phyloP scores from a whole-genome alignment of 345 rosid species.

The Aquilaria yunnanensis region DNA sequence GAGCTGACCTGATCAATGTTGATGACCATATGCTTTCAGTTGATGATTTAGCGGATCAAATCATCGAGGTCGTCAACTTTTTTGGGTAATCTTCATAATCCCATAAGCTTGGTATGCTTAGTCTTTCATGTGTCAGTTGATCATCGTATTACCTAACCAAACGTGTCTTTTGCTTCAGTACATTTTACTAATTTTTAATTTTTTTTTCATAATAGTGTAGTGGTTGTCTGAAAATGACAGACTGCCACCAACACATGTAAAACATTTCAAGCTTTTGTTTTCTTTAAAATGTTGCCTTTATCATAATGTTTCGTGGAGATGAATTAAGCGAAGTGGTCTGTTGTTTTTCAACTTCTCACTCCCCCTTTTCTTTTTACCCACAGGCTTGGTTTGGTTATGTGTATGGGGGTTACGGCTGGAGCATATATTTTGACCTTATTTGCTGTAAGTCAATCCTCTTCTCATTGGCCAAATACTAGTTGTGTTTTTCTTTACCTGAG shows the following conservation, averaged over 20 bases:
- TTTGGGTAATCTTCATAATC: slow-evolving; percentile 55
- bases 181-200: not conserved
- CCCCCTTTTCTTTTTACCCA: slow-evolving; percentile 19
- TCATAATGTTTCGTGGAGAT: slow-evolving; percentile 2
- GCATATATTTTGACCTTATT: slow-evolving; percentile 89
- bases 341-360: not conserved
- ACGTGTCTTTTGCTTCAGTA: slow-evolving; percentile 10
- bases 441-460: slow-evolving; percentile 57
- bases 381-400: slow-evolving; percentile 96
- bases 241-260: slow-evolving; percentile 1
- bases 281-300: slow-evolving; percentile 3
- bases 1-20: slow-evolving; percentile 57
- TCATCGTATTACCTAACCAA: slow-evolving; percentile 1
- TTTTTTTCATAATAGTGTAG: slow-evolving; percentile 9
- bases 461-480: not conserved
- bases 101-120: slow-evolving; percentile 2
- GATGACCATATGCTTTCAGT: slow-evolving; percentile 65
- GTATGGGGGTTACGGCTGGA: slow-evolving; percentile 98
- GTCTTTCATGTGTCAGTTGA: slow-evolving; percentile 3
- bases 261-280: slow-evolving; percentile 9
- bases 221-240: slow-evolving; percentile 16
- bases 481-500: not conserved
- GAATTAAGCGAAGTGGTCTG: slow-evolving; percentile 5
- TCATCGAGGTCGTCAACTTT: slow-evolving; percentile 82
- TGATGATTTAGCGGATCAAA: slow-evolving; percentile 95